Evolutionary conservation across 1,139 yeast genomes (phyloP).

Genomic region (Pichia sp.): DNA sequence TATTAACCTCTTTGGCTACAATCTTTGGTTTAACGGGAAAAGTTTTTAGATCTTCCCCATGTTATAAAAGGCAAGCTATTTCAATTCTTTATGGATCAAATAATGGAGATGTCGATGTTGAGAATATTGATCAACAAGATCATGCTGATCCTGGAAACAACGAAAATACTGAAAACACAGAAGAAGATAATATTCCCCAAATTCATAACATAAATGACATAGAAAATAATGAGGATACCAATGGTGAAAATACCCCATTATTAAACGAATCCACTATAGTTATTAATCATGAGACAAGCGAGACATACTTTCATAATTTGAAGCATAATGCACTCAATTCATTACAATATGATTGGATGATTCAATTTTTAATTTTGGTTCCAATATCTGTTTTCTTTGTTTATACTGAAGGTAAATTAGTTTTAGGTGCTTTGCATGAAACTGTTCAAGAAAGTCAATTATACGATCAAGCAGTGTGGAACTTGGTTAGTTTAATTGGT

Average conservation of each 20-base stretch:
- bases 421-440: slow-evolving; percentile 60
- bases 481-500: slow-evolving; percentile 35
- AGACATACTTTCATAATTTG: slow-evolving; percentile 23
- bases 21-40: slow-evolving; percentile 49
- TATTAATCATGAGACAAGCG: slow-evolving; percentile 24
- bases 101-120: neutral
- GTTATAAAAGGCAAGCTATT: slow-evolving; percentile 15
- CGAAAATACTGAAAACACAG: neutral
- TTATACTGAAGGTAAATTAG: slow-evolving; percentile 45
- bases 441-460: slow-evolving; percentile 58
- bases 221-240: neutral
- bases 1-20: slow-evolving; percentile 46
- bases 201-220: slow-evolving; percentile 11
- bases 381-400: slow-evolving; percentile 57
- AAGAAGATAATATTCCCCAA: neutral
- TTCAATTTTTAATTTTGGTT: slow-evolving; percentile 62
- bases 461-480: slow-evolving; percentile 45
- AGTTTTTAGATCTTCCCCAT: slow-evolving; percentile 25
- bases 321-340: slow-evolving; percentile 35
- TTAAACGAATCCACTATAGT: slow-evolving; percentile 27
- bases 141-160: neutral
- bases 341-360: slow-evolving; percentile 70
- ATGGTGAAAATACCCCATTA: slow-evolving; percentile 20
- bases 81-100: slow-evolving; percentile 23
- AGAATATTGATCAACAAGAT: neutral